Evolutionary conservation across 768 basidiomycete genomes (phyloP).

Genomic region (Tricholoma flavovirens): DNA sequence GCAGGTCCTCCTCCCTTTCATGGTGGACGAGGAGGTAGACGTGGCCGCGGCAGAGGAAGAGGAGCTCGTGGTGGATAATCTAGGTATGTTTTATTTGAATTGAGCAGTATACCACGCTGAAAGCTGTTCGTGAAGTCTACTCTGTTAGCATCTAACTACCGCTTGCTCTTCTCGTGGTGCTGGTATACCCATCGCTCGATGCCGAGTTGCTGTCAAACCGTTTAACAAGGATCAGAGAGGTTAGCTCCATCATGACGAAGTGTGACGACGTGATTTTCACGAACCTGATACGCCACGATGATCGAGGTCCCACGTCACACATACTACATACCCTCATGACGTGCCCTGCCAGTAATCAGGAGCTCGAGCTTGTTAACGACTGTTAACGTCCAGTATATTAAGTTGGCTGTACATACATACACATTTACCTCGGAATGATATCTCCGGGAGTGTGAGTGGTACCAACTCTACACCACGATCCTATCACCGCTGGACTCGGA

Average conservation of each 20-base stretch:
- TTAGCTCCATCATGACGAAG: background rate
- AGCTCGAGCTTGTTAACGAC: no score
- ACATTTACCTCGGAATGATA: background rate
- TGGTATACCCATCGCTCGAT: background rate
- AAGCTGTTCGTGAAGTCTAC: background rate
- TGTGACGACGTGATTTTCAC: background rate
- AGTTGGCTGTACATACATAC: background rate
- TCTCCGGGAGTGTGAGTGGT: no score
- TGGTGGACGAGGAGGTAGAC: constrained; percentile 7
- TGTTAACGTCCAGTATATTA: background rate
- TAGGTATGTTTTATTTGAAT: background rate
- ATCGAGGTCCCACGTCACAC: no score
- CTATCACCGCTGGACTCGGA: no score
- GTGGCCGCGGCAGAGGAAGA: constrained; percentile 15
- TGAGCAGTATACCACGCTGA: background rate
- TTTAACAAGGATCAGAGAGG: background rate
- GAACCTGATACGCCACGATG: background rate
- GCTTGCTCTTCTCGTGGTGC: background rate
- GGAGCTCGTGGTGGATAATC: constrained; percentile 7
- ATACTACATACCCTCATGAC: background rate
- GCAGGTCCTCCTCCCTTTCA: background rate
- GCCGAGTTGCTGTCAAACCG: background rate
- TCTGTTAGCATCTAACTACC: background rate
- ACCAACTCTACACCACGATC: no score
- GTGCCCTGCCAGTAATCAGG: background rate